Evolutionary conservation across 2,329 filamentous ascomycete genomes (phyloP).

Genomic region (Xylaria arbuscula): DNA sequence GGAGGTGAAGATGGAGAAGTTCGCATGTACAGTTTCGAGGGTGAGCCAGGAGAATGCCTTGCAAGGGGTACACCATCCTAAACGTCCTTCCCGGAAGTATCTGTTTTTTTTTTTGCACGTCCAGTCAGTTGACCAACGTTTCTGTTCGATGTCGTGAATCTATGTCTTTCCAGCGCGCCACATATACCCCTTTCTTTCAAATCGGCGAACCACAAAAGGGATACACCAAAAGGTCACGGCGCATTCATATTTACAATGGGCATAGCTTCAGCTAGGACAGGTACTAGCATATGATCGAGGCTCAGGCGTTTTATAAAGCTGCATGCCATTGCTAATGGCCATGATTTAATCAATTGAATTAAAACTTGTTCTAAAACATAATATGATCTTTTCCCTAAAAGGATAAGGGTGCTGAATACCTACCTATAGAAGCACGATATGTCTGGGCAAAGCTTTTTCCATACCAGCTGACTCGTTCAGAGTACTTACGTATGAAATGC

Average conservation of each 20-base stretch:
- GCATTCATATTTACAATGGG: slow-evolving; percentile 29
- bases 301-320: slow-evolving; percentile 28
- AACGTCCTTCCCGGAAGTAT: slow-evolving; percentile 35
- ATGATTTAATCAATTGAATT: slow-evolving; percentile 16
- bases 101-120: slow-evolving; percentile 20
- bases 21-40: slow-evolving; percentile 81
- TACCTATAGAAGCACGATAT: background rate
- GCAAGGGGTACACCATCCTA: slow-evolving; percentile 64
- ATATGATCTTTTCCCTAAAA: background rate
- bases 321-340: slow-evolving; percentile 12
- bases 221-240: slow-evolving; percentile 28
- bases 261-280: slow-evolving; percentile 22
- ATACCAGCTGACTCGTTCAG: slow-evolving; percentile 16
- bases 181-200: slow-evolving; percentile 37
- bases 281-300: slow-evolving; percentile 12
- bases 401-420: background rate
- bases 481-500: slow-evolving; percentile 2
- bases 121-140: slow-evolving; percentile 8
- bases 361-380: slow-evolving; percentile 3
- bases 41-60: slow-evolving; percentile 57
- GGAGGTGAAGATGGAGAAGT: slow-evolving; percentile 95
- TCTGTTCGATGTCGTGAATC: slow-evolving; percentile 9
- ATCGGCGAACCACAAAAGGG: slow-evolving; percentile 21
- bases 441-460: background rate
- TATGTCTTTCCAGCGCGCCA: slow-evolving; percentile 21